Evolutionary conservation across 495 filamentous ascomycete species (phyloP), one percentile per base, ranked within the genome.

Genomic region (Cryomyces minteri): DNA sequence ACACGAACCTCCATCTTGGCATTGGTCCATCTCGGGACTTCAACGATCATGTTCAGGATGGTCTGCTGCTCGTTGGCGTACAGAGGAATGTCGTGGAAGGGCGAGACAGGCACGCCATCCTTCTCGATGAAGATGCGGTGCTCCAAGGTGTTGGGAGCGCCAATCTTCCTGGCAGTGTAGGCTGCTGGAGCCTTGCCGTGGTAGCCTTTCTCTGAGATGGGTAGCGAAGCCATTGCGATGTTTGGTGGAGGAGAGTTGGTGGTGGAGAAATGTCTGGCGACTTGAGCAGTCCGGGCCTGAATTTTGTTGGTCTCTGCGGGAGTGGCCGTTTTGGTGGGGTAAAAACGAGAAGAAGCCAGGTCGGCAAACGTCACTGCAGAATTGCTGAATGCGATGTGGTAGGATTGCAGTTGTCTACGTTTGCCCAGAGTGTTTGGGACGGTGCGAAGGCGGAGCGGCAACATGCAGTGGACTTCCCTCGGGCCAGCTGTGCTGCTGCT

Each of bases 21-120:
- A 69, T 99, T 99, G 63, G 88, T 94, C 92, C 92, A 99, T 67
- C 92, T 77, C 39, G 92, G 92, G 58, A 96, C 94, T 77, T 96
- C 92, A 49, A 96, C 92, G 43, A 99, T 67, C 92, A 99, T 99
- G 77, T 99, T 99, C 57, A 96, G 73, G 57, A 99, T 64, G 54
- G 79, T 92, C 72, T 93, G 73, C 69, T 92, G 77, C 60, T 79
- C 67, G 61, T 99, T 93, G 74, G 92, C 90, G 55, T 83, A 96
- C 57, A 99, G 81, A 36, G 92, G 92, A 48, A 99, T 84, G 56
- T 99, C 92, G 75, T 99, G 92, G 77, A 95, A 99, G 51, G 88
- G 81, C 45, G 87, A 95, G 60, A 95, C 59, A 44, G 84, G 84
- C 31, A 82, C 67, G 67, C 92, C 90, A 85, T 96, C 85, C 69